Conservation (phyloP, 257 asterid species). For the Craterostigma plantagineum region DNA sequence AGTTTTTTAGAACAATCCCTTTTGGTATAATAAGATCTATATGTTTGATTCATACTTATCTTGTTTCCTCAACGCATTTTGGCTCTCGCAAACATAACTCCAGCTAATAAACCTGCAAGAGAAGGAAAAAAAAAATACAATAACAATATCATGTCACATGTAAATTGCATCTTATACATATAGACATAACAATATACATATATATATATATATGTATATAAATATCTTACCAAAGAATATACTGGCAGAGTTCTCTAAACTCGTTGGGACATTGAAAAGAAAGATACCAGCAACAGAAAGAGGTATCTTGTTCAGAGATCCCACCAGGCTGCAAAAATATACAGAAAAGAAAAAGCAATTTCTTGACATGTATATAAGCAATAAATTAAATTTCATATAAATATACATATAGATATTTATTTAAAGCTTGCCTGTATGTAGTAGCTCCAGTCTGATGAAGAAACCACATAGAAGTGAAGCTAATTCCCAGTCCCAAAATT, state of each 20-base stretch:
- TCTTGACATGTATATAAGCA: no score
- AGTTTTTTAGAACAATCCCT: no score
- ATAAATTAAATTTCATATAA: no score
- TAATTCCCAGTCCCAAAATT: constrained; percentile 72
- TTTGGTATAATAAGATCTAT: no score
- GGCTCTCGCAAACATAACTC: constrained; percentile 79
- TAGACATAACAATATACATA: no score
- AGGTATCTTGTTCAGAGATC: constrained; percentile 88
- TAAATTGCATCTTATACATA: no score
- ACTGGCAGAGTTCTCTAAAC: constrained; percentile 68
- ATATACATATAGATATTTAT: no score
- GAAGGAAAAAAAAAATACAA: no score
- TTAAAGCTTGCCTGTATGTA: constrained; percentile 48
- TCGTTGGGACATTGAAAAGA: constrained; percentile 70
- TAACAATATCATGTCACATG: no score
- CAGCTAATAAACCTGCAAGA: constrained; percentile 59
- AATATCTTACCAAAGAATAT: constrained; percentile 79
- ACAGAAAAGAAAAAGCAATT: neutral
- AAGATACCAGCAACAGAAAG: constrained; percentile 84
- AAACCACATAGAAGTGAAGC: constrained; percentile 16
- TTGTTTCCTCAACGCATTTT: constrained; percentile 40
- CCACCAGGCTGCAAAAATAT: constrained; percentile 52
- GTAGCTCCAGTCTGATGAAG: constrained; percentile 97
- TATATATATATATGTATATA: no score
- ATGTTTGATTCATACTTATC: no score